Conservation (phyloP, 208 protist genomes). For the Polymyxa betae region DNA sequence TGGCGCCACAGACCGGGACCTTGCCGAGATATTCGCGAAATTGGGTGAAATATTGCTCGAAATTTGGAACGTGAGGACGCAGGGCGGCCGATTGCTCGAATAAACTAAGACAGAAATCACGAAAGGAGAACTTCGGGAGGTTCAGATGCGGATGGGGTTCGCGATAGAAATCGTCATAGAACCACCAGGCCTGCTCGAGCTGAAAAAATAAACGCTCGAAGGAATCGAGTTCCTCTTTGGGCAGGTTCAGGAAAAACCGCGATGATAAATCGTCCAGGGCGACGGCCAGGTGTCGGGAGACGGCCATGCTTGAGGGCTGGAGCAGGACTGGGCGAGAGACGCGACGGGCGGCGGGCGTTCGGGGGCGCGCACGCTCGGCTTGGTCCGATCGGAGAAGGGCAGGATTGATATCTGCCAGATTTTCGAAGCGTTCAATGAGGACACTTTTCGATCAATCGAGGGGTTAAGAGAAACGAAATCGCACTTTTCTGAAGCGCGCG, state of each 20-base stretch:
- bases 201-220: conserved; percentile 66
- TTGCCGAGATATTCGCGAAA: conserved; percentile 58
- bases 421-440: too few species aligned
- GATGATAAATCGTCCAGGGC: conserved; percentile 59
- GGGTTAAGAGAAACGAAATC: too few species aligned
- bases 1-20: conserved; percentile 63
- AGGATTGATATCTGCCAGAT: too few species aligned
- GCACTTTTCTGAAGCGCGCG: too few species aligned
- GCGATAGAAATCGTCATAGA: conserved; percentile 64
- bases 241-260: conserved; percentile 63
- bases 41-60: conserved; percentile 38
- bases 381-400: too few species aligned
- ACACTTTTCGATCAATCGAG: too few species aligned
- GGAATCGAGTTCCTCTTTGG: conserved; percentile 57
- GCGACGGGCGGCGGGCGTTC: too few species aligned
- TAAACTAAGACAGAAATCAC: conserved; percentile 56
- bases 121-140: conserved; percentile 51
- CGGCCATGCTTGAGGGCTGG: too few species aligned
- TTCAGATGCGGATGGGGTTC: conserved; percentile 47
- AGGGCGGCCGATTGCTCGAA: conserved; percentile 60
- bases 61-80: background rate
- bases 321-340: too few species aligned
- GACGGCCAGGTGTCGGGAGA: conserved; percentile 7
- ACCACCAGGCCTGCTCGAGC: conserved; percentile 61
- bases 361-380: too few species aligned